These are phyloP conservation scores for Sutorius australiensis DNA, from an alignment of 768 basidiomycete genomes.

Conservation along the genomic window DNA sequence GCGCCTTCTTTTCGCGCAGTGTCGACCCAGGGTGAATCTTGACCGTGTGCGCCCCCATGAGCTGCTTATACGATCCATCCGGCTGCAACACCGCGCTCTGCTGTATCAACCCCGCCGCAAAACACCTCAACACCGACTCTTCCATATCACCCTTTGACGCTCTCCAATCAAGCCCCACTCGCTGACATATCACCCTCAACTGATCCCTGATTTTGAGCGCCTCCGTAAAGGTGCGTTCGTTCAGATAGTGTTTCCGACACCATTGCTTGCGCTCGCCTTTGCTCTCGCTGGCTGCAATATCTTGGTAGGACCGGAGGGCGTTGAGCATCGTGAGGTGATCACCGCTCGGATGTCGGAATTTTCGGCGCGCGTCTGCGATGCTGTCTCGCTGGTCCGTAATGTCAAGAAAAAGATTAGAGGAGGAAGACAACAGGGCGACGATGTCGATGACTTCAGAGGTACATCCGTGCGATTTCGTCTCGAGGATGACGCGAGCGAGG, in stretches of 20 bases:
- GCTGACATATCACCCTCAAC: slow-evolving; percentile 60
- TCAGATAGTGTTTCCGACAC: slow-evolving; percentile 83
- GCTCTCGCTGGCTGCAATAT: slow-evolving; percentile 48
- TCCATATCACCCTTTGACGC: slow-evolving; percentile 58
- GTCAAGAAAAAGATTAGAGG: slow-evolving; percentile 80
- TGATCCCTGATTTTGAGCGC: slow-evolving; percentile 80
- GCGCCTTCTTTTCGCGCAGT: slow-evolving; percentile 74
- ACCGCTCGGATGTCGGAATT: slow-evolving; percentile 80
- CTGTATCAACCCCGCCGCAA: slow-evolving; percentile 73
- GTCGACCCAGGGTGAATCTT: slow-evolving; percentile 92
- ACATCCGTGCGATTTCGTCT: slow-evolving; percentile 70
- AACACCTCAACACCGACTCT: slow-evolving; percentile 64
- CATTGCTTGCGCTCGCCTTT: slow-evolving; percentile 59
- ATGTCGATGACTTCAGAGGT: slow-evolving; percentile 79
- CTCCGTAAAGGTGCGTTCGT: slow-evolving; percentile 74
- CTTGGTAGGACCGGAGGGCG: slow-evolving; percentile 76
- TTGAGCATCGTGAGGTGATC: slow-evolving; percentile 92
- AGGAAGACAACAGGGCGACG: slow-evolving; percentile 76
- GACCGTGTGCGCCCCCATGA: slow-evolving; percentile 70
- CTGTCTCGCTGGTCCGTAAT: slow-evolving; percentile 68
- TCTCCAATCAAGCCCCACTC: slow-evolving; percentile 57
- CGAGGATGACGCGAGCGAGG: slow-evolving; percentile 73
- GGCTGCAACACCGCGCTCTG: slow-evolving; percentile 83
- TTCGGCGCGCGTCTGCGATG: slow-evolving; percentile 63
- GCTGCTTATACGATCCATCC: slow-evolving; percentile 84